phyloP scores from a whole-genome alignment of 2,329 filamentous ascomycete genomes.

The Drechslerella dactyloides region DNA sequence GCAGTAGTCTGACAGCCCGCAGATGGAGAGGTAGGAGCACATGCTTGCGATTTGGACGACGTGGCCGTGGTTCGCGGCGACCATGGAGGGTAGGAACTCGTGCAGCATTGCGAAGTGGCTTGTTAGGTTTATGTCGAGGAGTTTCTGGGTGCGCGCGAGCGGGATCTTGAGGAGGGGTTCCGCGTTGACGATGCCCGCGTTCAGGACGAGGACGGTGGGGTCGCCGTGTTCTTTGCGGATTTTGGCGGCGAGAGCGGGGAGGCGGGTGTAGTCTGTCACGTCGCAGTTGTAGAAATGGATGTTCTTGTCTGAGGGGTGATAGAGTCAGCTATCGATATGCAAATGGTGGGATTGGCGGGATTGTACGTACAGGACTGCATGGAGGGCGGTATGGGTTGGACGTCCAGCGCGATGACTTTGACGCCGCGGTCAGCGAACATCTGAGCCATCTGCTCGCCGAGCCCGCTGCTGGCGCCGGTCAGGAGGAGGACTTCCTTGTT shows the following conservation, averaged over 20 bases:
- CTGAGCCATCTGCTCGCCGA: slow-evolving; percentile 30
- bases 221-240: slow-evolving; percentile 55
- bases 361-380: slow-evolving; percentile 19
- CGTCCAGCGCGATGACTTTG: slow-evolving; percentile 35
- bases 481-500: slow-evolving; percentile 37
- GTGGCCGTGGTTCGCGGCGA: slow-evolving; percentile 71
- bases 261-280: slow-evolving; percentile 22
- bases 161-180: slow-evolving; percentile 19
- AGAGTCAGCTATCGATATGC: not conserved
- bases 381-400: slow-evolving; percentile 16
- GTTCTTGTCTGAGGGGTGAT: slow-evolving; percentile 13
- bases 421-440: slow-evolving; percentile 32
- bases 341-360: not conserved
- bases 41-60: slow-evolving; percentile 72
- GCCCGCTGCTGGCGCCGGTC: slow-evolving; percentile 38
- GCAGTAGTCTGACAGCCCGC: slow-evolving; percentile 72
- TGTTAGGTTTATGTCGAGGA: slow-evolving; percentile 72
- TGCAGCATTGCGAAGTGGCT: slow-evolving; percentile 70
- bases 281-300: slow-evolving; percentile 42
- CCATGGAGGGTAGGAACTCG: slow-evolving; percentile 72
- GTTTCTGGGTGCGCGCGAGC: slow-evolving; percentile 27
- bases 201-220: slow-evolving; percentile 58
- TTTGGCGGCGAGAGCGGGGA: slow-evolving; percentile 56
- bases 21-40: slow-evolving; percentile 67
- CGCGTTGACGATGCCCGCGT: slow-evolving; percentile 58